Percentiles rank a stretch among this genome's conserved stretches.
Conservation (phyloP, 495 filamentous ascomycete species). For the Tetracladium marchalianum region DNA sequence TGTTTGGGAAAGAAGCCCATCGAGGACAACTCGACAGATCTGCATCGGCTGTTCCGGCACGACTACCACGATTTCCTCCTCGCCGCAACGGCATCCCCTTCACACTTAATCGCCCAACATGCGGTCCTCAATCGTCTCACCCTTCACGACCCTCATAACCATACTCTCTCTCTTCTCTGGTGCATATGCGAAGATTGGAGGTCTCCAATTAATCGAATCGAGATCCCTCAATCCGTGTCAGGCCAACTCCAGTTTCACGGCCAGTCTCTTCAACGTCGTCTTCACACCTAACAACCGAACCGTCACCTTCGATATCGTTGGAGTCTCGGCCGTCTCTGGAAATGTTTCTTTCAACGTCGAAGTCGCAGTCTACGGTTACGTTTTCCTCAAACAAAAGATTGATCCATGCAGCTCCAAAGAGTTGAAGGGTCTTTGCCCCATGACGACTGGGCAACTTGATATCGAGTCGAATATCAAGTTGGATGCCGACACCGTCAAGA, state of each 20-base stretch:
- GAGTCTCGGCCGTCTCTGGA: slow-evolving; percentile 75
- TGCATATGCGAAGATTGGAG: slow-evolving; percentile 16
- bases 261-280: slow-evolving; percentile 70
- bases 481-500: slow-evolving; percentile 38
- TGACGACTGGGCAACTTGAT: slow-evolving; percentile 77
- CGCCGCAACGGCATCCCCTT: slow-evolving; percentile 15
- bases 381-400: slow-evolving; percentile 49
- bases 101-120: slow-evolving; percentile 20
- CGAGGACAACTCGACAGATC: too few relatives aligned
- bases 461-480: slow-evolving; percentile 60
- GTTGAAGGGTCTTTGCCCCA: slow-evolving; percentile 79
- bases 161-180: slow-evolving; percentile 19
- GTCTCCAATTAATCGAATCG: slow-evolving; percentile 45
- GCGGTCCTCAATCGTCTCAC: slow-evolving; percentile 25
- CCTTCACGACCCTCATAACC: slow-evolving; percentile 22
- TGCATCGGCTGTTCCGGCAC: slow-evolving; percentile 8
- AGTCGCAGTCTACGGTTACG: slow-evolving; percentile 75
- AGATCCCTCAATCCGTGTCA: slow-evolving; percentile 73
- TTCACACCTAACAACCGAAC: slow-evolving; percentile 70
- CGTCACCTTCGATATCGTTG: slow-evolving; percentile 66
- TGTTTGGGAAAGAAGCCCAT: too few relatives aligned
- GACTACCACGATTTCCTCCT: slow-evolving; percentile 2
- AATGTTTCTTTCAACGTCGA: slow-evolving; percentile 71
- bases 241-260: slow-evolving; percentile 68
- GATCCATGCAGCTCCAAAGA: slow-evolving; percentile 62